Evolutionary conservation across 768 basidiomycete genomes (phyloP), one percentile per base, ranked within the genome.

Genomic region (Scleroderma bovista): DNA sequence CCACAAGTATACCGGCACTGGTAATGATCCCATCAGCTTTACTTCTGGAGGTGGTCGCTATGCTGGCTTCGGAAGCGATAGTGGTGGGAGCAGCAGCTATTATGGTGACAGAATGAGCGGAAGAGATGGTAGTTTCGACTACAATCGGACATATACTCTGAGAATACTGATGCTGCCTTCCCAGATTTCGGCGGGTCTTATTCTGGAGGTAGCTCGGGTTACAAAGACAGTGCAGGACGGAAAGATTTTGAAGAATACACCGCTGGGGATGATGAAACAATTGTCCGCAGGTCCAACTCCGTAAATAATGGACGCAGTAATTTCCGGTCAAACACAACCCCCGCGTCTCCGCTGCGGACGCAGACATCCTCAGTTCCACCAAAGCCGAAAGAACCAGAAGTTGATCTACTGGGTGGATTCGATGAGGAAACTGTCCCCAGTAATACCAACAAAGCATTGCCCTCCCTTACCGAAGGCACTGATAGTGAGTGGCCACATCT

Each of bases 221-320:
- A 86, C 69, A 73, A 78, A 45, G 88, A 91, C 53, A 72, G 68
- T 29, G 65, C 67, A 8, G 67, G 80, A 36, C 70, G 80, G 15
- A 72, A 74, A 48, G 78, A 79, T 22, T 97, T 82, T 56, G 94
- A 98, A 60, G 94, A 97, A 65, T 99, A 99, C 66, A 89, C 95
- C 56, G 96, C 95, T 12, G 95, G 95, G 2, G 92, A 92, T 51
- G 94, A 97, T 52, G 93, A 95, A n/a, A 67, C 62, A 36, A 66
- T 58, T 51, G 61, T 38, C 53, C 69, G 62, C 53, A 75, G 66
- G 46, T 73, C 66, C 52, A 72, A 70, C 40, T 72, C 72, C 19
- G 36, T 74, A 29, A 71, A 68, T 46, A 65, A 57, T 29, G 51
- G 52, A 4, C 22, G 20, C 8, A 44, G 59, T 16, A 44, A 58